Percentiles rank a stretch among this genome's conserved stretches.
Conservation (phyloP, 225 moss, liverwort and hornwort genomes). For the Pseudisothecium myosuroides region DNA sequence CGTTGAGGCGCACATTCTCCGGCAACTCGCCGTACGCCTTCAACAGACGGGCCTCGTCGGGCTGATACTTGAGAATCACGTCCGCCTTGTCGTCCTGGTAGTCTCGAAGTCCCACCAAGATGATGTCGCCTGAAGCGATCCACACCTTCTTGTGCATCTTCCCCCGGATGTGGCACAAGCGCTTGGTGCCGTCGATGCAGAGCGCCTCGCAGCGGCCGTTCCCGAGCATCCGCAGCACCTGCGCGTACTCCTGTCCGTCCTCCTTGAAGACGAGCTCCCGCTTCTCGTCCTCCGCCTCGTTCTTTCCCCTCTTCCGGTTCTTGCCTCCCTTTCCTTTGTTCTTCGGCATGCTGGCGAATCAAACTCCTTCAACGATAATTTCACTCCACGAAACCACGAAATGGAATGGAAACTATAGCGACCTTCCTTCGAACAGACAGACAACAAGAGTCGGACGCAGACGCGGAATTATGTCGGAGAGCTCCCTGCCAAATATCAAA, state of each 20-base stretch:
- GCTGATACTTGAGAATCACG: neutral
- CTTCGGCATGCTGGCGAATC: neutral
- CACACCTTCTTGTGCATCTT: neutral
- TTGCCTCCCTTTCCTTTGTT: neutral
- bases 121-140: neutral
- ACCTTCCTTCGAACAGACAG: neutral
- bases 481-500: neutral
- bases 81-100: neutral
- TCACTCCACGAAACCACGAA: too few species aligned
- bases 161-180: neutral
- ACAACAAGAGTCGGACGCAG: neutral
- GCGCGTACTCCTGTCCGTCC: neutral
- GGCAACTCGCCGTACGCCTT: neutral
- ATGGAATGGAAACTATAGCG: neutral
- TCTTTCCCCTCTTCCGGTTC: neutral
- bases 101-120: neutral
- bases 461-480: neutral
- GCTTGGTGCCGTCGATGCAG: neutral
- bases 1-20: neutral
- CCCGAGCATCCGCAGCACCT: neutral
- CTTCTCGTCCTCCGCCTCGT: neutral
- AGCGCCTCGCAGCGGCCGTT: neutral
- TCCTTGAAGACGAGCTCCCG: neutral
- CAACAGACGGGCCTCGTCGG: neutral
- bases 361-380: neutral